Evolutionary conservation across 805 yeast genomes (phyloP), one percentile per base, ranked within the genome.

Genomic region (Yamadazyma ubonensis): DNA sequence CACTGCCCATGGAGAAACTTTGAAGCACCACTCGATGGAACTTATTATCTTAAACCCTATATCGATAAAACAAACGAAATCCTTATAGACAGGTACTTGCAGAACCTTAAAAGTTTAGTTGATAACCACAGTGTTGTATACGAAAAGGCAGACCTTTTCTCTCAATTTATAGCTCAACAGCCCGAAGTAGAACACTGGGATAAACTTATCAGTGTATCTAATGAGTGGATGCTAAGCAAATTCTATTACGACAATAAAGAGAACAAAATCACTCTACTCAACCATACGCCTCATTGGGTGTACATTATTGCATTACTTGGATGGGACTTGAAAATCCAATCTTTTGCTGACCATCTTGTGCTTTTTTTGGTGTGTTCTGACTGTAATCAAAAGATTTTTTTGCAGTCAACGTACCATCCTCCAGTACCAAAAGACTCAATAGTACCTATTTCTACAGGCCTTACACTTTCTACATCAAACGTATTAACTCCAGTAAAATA

Each of bases 1-100:
- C 49, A 53, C 29, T 69, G 75, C 30, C 57, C 67, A 2, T 69
- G 75, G 75, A 51, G 58, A 18, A 53, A 49, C 28, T 57, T 63
- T 26, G 65, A 58, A 39, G 55, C 64, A 20, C 70, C 72, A 0
- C 33, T 59, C 7, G 51, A 53, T 10, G 65, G 63, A 8, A 47
- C 56, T 0, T 69, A 69, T 40, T 67, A 69, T 47, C 46, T 57
- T 17, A 52, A 63, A 5, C 70, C 70, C 0, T 58, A 59, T 32
- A 28, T 67, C 4, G 48, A 52, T 11, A 39, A 49, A 11, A 62
- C 71, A 10, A 53, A 64, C 41, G 63, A 54, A n/a, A 27, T 44
- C 1, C 44, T 67, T 10, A 52, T 66, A 3, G 20, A 44, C 3
- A 59, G 52, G 19, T 69, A 66, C 44, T 45, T 68, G 18, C 39